phyloP scores from a whole-genome alignment of 305 asterid genomes.

The Fraxinus sp. region DNA sequence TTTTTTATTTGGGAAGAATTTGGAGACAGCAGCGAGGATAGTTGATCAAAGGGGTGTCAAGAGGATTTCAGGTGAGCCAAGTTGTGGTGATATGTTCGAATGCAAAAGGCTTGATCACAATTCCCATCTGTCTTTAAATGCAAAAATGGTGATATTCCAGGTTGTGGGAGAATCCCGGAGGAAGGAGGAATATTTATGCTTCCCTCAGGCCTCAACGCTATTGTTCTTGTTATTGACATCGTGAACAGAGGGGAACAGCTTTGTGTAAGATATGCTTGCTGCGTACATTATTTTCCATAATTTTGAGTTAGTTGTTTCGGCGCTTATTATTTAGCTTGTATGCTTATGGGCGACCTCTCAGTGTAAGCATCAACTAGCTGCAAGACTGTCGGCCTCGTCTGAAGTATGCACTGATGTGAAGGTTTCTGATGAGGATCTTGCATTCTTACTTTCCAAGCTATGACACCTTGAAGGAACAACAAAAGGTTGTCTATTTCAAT shows the following conservation, averaged over 20 bases:
- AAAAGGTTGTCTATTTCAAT: not conserved
- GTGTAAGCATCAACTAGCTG: slow-evolving; percentile 97
- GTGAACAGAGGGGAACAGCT: slow-evolving; percentile 88
- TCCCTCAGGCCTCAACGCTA: slow-evolving; percentile 46
- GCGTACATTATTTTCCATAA: not conserved
- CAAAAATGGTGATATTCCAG: slow-evolving; percentile 27
- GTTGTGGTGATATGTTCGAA: too few relatives aligned
- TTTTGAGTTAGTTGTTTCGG: not conserved
- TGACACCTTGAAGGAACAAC: slow-evolving; percentile 19
- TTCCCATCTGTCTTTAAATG: not conserved
- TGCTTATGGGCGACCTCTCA: slow-evolving; percentile 19
- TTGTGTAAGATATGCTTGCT: slow-evolving; percentile 49
- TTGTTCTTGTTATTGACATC: slow-evolving; percentile 75
- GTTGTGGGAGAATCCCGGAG: slow-evolving; percentile 79
- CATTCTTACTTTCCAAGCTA: slow-evolving; percentile 56
- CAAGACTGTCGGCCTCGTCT: slow-evolving; percentile 69
- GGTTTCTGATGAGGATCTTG: slow-evolving; percentile 78
- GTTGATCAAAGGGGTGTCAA: too few relatives aligned
- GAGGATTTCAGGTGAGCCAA: too few relatives aligned
- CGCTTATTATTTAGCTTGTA: not conserved
- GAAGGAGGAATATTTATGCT: slow-evolving; percentile 77
- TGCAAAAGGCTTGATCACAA: not conserved
- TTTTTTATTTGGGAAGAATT: too few relatives aligned
- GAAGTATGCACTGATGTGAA: slow-evolving; percentile 54
- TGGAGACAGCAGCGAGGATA: too few relatives aligned